phyloP scores from a whole-genome alignment of 169 alveolate genomes.

The Plasmodium gallinaceum region DNA sequence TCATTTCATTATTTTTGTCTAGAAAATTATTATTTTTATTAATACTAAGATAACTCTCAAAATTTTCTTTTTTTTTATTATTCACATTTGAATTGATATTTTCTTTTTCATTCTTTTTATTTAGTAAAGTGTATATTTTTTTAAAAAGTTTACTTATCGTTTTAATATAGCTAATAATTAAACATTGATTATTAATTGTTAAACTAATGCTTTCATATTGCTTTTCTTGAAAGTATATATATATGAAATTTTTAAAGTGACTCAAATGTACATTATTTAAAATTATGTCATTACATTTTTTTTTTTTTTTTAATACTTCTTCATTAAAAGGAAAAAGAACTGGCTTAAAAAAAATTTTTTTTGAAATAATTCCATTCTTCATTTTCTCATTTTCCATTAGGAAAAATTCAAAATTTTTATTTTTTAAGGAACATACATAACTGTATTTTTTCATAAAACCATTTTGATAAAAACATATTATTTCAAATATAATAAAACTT shows the following conservation, averaged over 20 bases:
- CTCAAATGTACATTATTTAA: slow-evolving; percentile 27
- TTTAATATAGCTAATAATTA: slow-evolving; percentile 45
- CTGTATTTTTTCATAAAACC: slow-evolving; percentile 30
- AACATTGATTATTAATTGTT: slow-evolving; percentile 30
- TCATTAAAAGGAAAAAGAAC: slow-evolving; percentile 70
- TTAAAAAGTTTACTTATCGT: slow-evolving; percentile 34
- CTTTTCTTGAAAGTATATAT: slow-evolving; percentile 55
- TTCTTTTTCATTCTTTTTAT: not conserved
- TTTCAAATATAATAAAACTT: slow-evolving; percentile 36
- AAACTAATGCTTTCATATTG: slow-evolving; percentile 44
- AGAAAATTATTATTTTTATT: no score
- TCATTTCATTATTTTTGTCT: not conserved
- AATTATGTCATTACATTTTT: slow-evolving; percentile 9
- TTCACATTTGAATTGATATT: not conserved
- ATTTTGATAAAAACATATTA: slow-evolving; percentile 43
- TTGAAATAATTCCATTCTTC: slow-evolving; percentile 6
- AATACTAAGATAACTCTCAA: not conserved
- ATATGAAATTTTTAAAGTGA: slow-evolving; percentile 33
- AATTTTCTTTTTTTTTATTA: not conserved
- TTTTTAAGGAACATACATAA: slow-evolving; percentile 44
- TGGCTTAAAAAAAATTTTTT: slow-evolving; percentile 41
- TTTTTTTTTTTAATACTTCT: slow-evolving; percentile 40
- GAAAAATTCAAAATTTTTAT: slow-evolving; percentile 41
- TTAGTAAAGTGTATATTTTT: not conserved
- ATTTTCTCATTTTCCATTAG: slow-evolving; percentile 36